Base-by-base conservation (phyloP, 2,329 filamentous ascomycete species). In the Ceratocystis lukuohia region DNA sequence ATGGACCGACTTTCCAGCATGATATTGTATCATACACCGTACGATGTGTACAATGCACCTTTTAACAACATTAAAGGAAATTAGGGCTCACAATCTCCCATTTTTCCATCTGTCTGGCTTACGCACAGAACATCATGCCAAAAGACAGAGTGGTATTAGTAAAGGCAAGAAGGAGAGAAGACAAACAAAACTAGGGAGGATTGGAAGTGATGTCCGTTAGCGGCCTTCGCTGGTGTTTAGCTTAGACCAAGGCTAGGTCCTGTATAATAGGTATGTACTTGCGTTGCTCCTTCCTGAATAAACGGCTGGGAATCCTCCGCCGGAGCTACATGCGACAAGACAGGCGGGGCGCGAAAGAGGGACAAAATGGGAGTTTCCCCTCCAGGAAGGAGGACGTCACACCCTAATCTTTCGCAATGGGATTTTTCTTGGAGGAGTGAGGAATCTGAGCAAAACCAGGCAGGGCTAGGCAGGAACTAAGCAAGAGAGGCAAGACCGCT, bases 331-430 rank as follows among this genome's bases (percentile, higher is more conserved):
- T 53, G n/a, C 48, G 48, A 53, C 48, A 53, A n/a, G 48, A 53
- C 37, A 41, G 37, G 37, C 37, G 37, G 37, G 37, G 37, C 10
- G 3, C 10, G 37, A 41, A 41, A 41, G 37, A 41, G 37, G 37
- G 37, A 2, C 56, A 59, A 59, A 37, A n/a, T 30, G 17, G 56
- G 33, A 59, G 56, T 59, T 59, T 37, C 56, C n/a, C 56, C 15
- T 53, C 48, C 17, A 53, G 48, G 48, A 53, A 59, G 56, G 25
- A 59, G 56, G 56, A 59, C 56, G 56, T 59, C 56, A 59, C 56
- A 59, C 56, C 28, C 28, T 37, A 53, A 10, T 22, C n/a, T 20
- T 20, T 12, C 22, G 37, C 12, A 41, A 41, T 41, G 37, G 10
- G 12, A 41, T 41, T 41, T 41, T 41, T 41, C 17, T 20, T 20